Conservation (phyloP, 495 filamentous ascomycete species). For the Aspergillus incahuasiensis region DNA sequence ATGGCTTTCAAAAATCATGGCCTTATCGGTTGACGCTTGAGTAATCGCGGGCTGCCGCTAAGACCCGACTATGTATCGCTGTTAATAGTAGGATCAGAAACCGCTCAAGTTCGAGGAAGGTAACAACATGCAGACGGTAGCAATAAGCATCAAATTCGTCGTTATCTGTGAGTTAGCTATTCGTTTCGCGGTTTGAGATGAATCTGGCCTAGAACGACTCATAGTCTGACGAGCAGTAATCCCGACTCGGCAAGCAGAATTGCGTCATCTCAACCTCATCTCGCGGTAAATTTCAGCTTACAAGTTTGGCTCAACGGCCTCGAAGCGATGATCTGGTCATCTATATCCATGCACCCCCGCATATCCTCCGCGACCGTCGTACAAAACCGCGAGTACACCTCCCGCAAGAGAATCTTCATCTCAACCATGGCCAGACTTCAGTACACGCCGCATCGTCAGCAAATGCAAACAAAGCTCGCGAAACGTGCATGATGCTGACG, state of each 20-base stretch:
- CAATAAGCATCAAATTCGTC: too few species aligned
- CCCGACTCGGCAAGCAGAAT: background rate
- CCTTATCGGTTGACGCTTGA: too few species aligned
- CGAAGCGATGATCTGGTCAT: conserved; percentile 58
- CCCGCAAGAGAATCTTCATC: conserved; percentile 57
- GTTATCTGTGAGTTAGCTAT: too few species aligned
- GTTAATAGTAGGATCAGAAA: too few species aligned
- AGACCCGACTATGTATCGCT: too few species aligned
- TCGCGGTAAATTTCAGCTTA: conserved; percentile 33
- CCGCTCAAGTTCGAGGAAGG: too few species aligned
- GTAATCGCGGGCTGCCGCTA: too few species aligned
- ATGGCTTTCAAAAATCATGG: too few species aligned
- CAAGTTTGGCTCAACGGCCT: conserved; percentile 53
- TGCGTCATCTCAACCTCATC: background rate
- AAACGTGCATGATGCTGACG: too few species aligned
- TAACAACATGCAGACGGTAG: too few species aligned
- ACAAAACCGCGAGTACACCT: conserved; percentile 53
- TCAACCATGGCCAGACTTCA: conserved; percentile 58
- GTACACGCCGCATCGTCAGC: background rate
- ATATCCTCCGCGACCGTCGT: conserved; percentile 51
- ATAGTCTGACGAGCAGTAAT: background rate
- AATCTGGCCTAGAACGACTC: background rate
- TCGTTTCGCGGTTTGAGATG: too few species aligned
- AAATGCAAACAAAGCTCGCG: background rate
- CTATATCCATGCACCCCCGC: conserved; percentile 47